Evolutionary conservation across 2,329 filamentous ascomycete species (phyloP), one percentile per base, ranked within the genome.

Genomic region (Claviceps sp.): DNA sequence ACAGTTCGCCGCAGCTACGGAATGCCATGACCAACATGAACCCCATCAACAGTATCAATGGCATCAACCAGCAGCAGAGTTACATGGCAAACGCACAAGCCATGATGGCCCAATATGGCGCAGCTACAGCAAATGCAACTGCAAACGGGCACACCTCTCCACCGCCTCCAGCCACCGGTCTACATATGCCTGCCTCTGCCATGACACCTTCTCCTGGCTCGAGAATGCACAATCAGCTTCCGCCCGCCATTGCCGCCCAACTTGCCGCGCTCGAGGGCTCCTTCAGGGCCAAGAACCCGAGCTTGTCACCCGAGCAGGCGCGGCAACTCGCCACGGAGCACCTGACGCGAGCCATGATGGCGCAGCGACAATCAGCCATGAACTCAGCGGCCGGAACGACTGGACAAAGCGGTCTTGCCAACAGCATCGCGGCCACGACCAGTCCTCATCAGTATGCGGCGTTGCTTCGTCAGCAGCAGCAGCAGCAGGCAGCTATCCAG

Each of bases 361-460:
- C 68, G 54, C 76, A 69, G 57, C 70, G 71, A 50, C 72, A 77
- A 55, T 72, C 71, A 24, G 76, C 76, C 2, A 78, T 80, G 73
- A 76, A 73, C 57, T 73, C 75, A 30, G 76, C 77, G 2, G 74
- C 76, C 2, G 77, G 76, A 10, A 72, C 66, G 14, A 67, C 69
- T 4, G 69, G 69, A 7, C 73, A 77, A 56, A 65, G 73, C 14
- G 70, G 71, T 2, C 70, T 77, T 50, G 68, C 73, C 16, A 77
- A 73, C 49, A 71, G 73, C 17, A 70, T 76, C 48, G 65, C 70
- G 1, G 68, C 70, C 17, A 74, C 73, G 0, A 69, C 71, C 1
- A 77, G 74, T 52, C 78, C 78, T 30, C 77, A 81, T 42, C 78
- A 81, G 55, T 81, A 81, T 59, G 78, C 78, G 1, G 77, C 78